Conservation (phyloP, 2,329 filamentous ascomycete genomes). For the Penicillium brevicompactum region DNA sequence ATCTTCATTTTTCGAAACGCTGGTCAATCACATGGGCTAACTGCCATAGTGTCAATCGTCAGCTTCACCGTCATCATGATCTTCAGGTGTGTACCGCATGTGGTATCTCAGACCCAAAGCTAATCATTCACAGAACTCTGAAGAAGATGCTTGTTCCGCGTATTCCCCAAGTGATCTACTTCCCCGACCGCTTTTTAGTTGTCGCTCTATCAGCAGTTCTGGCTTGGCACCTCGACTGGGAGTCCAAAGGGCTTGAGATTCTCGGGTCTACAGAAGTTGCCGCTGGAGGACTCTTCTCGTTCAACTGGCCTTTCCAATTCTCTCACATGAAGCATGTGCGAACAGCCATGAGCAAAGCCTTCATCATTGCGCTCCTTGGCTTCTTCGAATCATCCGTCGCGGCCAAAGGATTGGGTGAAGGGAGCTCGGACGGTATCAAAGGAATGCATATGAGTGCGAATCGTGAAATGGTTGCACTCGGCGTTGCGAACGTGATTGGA, state of each 20-base stretch:
- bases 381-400: slow-evolving; percentile 98
- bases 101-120: not conserved
- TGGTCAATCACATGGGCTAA: slow-evolving; percentile 69
- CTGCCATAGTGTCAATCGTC: slow-evolving; percentile 72
- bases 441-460: slow-evolving; percentile 86
- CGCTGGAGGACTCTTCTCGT: slow-evolving; percentile 71
- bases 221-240: slow-evolving; percentile 76
- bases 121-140: slow-evolving; percentile 61
- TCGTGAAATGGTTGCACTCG: slow-evolving; percentile 87
- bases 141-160: slow-evolving; percentile 80
- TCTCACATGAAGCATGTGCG: slow-evolving; percentile 79
- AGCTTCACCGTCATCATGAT: slow-evolving; percentile 89
- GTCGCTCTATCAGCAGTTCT: slow-evolving; percentile 83
- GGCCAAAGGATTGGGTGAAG: slow-evolving; percentile 78
- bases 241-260: slow-evolving; percentile 76
- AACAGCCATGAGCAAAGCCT: slow-evolving; percentile 85
- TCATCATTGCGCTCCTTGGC: slow-evolving; percentile 91
- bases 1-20: slow-evolving; percentile 73
- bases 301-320: slow-evolving; percentile 81
- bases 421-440: slow-evolving; percentile 66
- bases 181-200: slow-evolving; percentile 88
- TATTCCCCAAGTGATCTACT: slow-evolving; percentile 78
- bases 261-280: slow-evolving; percentile 78
- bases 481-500: slow-evolving; percentile 86
- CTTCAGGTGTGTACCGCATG: slow-evolving; percentile 62